phyloP scores from a whole-genome alignment of 2,329 filamentous ascomycete species.

The Hymenoscyphus repandus region DNA sequence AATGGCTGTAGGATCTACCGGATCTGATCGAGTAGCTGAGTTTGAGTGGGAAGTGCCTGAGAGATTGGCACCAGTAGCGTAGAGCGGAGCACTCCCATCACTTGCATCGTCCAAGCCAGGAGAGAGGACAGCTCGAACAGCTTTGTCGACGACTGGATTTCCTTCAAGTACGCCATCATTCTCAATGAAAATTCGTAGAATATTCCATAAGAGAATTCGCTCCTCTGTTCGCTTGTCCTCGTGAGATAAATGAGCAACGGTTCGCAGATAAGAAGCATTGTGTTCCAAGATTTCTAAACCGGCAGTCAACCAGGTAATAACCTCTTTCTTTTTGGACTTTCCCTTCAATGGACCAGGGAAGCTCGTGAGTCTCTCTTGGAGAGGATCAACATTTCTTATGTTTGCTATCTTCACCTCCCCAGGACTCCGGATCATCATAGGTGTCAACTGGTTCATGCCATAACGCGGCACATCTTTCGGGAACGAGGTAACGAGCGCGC shows the following conservation, averaged over 20 bases:
- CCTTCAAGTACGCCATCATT: slow-evolving; percentile 79
- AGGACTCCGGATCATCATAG: slow-evolving; percentile 75
- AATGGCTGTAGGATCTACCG: slow-evolving; percentile 63
- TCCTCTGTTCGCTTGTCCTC: slow-evolving; percentile 72
- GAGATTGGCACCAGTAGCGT: slow-evolving; percentile 35
- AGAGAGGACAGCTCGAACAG: slow-evolving; percentile 69
- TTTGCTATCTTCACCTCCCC: slow-evolving; percentile 77
- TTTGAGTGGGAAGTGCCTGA: slow-evolving; percentile 35
- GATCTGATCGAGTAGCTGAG: slow-evolving; percentile 50
- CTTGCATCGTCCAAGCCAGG: slow-evolving; percentile 43
- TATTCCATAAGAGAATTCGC: slow-evolving; percentile 79
- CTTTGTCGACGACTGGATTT: slow-evolving; percentile 63
- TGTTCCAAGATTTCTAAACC: slow-evolving; percentile 72
- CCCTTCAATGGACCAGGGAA: slow-evolving; percentile 87
- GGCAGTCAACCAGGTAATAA: slow-evolving; percentile 70
- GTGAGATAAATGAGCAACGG: slow-evolving; percentile 47
- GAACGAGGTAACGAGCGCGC: slow-evolving; percentile 76
- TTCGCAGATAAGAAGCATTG: slow-evolving; percentile 35
- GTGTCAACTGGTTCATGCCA: slow-evolving; percentile 58
- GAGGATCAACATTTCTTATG: slow-evolving; percentile 66
- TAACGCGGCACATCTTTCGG: slow-evolving; percentile 87
- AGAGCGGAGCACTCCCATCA: slow-evolving; percentile 25
- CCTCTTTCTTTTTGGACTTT: slow-evolving; percentile 95
- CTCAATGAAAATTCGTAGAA: slow-evolving; percentile 76
- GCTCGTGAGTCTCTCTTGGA: slow-evolving; percentile 66